These are phyloP conservation scores for Nidularia pulvinata DNA, from an alignment of 768 basidiomycete genomes.

Conservation along the genomic window DNA sequence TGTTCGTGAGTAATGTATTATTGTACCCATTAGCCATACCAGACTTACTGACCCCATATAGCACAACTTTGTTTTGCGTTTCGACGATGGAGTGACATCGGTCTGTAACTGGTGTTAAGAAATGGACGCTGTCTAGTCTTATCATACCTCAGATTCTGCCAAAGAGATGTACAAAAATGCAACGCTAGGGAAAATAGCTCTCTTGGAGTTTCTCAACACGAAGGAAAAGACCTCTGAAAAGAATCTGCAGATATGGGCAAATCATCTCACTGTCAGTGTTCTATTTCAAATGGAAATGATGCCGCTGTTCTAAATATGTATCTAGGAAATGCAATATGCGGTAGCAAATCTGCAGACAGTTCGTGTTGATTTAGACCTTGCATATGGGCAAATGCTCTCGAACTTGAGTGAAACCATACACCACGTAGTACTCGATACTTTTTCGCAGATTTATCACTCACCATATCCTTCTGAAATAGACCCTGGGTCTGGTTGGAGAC, in stretches of 20 bases:
- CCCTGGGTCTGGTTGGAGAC: too few relatives aligned
- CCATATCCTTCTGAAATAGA: too few relatives aligned
- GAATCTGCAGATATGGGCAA: constrained; percentile 24
- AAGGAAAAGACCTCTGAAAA: constrained; percentile 36
- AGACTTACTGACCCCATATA: constrained; percentile 32
- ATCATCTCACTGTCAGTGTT: constrained; percentile 17
- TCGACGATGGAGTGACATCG: constrained; percentile 74
- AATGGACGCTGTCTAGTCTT: constrained; percentile 13
- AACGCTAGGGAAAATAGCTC: constrained; percentile 52
- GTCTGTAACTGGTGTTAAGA: constrained; percentile 13
- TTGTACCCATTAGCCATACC: constrained; percentile 1
- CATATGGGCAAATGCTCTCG: too few relatives aligned
- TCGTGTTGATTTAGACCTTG: neutral
- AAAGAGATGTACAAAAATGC: constrained; percentile 67
- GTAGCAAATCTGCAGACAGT: neutral
- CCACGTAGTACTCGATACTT: too few relatives aligned
- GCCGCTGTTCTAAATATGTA: constrained; percentile 1
- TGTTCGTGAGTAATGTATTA: constrained; percentile 50
- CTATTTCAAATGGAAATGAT: constrained; percentile 4
- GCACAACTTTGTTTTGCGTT: constrained; percentile 73
- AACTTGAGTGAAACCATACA: too few relatives aligned
- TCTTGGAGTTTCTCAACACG: constrained; percentile 43
- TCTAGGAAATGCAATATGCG: constrained; percentile 24
- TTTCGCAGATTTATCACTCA: too few relatives aligned
- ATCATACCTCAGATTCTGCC: constrained; percentile 46